Evolutionary conservation across 139 green algal species (phyloP).

Genomic region (Chlamydomonas asymmetrica): DNA sequence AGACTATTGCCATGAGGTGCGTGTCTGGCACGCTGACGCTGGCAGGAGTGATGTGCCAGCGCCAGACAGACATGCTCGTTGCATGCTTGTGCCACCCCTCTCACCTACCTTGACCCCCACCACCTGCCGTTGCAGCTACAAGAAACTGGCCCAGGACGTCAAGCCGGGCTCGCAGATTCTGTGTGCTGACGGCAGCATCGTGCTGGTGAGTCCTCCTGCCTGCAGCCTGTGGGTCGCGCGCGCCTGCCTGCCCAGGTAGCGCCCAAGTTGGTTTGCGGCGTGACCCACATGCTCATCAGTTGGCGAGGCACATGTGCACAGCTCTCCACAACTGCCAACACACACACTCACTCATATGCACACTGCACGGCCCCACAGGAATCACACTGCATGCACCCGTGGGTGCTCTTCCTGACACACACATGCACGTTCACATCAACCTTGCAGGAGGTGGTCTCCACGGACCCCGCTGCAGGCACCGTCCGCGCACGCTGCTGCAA

Average conservation of each 20-base stretch:
- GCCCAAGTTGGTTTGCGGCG: no score
- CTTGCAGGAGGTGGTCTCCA: constrained; percentile 78
- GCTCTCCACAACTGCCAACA: no score
- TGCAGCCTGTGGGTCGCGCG: no score
- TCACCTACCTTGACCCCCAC: no score
- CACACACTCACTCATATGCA: no score
- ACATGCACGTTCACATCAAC: neutral
- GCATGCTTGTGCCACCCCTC: neutral
- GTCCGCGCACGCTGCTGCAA: constrained; percentile 85
- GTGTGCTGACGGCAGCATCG: constrained; percentile 93
- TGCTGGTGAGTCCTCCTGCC: constrained; percentile 78
- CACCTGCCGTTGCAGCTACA: constrained; percentile 85
- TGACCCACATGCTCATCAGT: no score
- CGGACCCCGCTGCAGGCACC: constrained; percentile 72
- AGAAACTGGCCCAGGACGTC: constrained; percentile 88
- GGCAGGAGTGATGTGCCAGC: neutral
- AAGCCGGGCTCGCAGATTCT: constrained; percentile 86
- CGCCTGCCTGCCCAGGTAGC: no score
- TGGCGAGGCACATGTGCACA: no score
- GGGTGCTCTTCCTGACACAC: neutral
- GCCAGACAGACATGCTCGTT: neutral
- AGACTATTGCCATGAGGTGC: constrained; percentile 86
- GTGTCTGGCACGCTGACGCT: neutral
- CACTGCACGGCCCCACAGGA: no score
- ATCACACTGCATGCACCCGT: no score